Percentiles rank a stretch among this genome's conserved stretches.
Conservation (phyloP, 495 filamentous ascomycete genomes). For the Amphirosellinia nigrospora region DNA sequence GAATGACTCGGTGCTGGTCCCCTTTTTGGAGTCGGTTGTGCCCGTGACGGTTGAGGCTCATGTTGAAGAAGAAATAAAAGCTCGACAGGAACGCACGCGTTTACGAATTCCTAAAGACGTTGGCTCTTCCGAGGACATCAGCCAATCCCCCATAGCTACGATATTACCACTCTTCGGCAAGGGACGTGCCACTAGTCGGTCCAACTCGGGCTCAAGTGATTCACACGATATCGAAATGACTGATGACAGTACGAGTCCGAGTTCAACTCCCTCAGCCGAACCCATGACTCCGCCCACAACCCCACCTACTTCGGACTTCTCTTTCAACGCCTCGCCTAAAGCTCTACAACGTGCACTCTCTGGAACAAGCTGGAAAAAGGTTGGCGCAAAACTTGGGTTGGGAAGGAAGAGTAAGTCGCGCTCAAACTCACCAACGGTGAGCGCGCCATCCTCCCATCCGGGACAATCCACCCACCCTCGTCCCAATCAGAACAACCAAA, state of each 20-base stretch:
- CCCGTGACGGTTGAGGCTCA: slow-evolving; percentile 42
- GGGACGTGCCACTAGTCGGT: slow-evolving; percentile 44
- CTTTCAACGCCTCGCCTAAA: slow-evolving; percentile 54
- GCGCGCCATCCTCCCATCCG: slow-evolving; percentile 48
- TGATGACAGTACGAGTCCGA: slow-evolving; percentile 58
- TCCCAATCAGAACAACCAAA: slow-evolving; percentile 41
- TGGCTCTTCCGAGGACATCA: slow-evolving; percentile 42
- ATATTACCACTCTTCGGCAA: slow-evolving; percentile 54
- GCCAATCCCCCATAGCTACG: slow-evolving; percentile 49
- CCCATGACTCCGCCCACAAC: slow-evolving; percentile 92
- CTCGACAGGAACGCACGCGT: slow-evolving; percentile 46
- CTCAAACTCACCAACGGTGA: slow-evolving; percentile 32
- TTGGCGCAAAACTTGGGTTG: slow-evolving; percentile 77
- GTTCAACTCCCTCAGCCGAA: slow-evolving; percentile 59
- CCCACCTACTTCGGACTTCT: slow-evolving; percentile 71
- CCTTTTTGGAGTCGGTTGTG: slow-evolving; percentile 72
- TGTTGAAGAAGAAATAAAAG: slow-evolving; percentile 39
- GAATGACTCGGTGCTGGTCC: slow-evolving; percentile 91
- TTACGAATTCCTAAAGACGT: slow-evolving; percentile 47
- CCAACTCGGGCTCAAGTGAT: slow-evolving; percentile 46
- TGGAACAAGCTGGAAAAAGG: slow-evolving; percentile 81
- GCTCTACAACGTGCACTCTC: slow-evolving; percentile 58
- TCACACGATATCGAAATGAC: slow-evolving; percentile 46
- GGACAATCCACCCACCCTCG: slow-evolving; percentile 34
- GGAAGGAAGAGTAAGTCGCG: slow-evolving; percentile 60